These are phyloP conservation scores for Trichoderma orchidacearum DNA, from an alignment of 495 filamentous ascomycete species.

Conservation along the genomic window DNA sequence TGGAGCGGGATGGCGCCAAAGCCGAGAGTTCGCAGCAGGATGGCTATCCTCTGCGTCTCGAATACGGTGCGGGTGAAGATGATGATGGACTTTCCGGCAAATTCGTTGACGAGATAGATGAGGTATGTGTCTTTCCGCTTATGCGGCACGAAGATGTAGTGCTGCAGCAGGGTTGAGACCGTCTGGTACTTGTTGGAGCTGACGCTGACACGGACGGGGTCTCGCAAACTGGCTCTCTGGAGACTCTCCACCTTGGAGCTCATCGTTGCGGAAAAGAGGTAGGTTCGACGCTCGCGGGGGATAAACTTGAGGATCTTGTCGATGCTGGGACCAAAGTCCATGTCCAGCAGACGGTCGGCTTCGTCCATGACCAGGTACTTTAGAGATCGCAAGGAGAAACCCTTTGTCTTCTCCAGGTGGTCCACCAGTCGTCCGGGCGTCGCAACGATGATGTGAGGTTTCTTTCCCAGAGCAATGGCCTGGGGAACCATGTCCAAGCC, in stretches of 20 bases:
- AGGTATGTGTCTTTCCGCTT: slow-evolving; percentile 88
- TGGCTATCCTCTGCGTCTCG: slow-evolving; percentile 73
- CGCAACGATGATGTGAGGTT: slow-evolving; percentile 77
- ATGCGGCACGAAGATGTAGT: slow-evolving; percentile 73
- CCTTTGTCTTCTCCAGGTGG: slow-evolving; percentile 93
- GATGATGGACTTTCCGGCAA: slow-evolving; percentile 68
- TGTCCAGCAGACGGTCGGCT: slow-evolving; percentile 80
- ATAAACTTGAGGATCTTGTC: slow-evolving; percentile 89
- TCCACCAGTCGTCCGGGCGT: slow-evolving; percentile 86
- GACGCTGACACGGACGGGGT: slow-evolving; percentile 57
- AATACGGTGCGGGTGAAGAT: slow-evolving; percentile 90
- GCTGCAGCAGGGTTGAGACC: slow-evolving; percentile 70
- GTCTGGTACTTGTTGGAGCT: slow-evolving; percentile 72
- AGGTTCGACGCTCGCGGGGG: slow-evolving; percentile 66
- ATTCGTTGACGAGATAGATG: slow-evolving; percentile 72
- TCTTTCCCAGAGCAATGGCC: slow-evolving; percentile 76
- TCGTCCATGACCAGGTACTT: slow-evolving; percentile 93
- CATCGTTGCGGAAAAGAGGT: slow-evolving; percentile 91
- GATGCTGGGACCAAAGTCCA: slow-evolving; percentile 85
- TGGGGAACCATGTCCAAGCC: slow-evolving; percentile 94
- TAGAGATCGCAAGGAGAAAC: slow-evolving; percentile 65
- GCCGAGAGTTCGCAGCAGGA: slow-evolving; percentile 64
- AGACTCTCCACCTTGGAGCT: slow-evolving; percentile 82
- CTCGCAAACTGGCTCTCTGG: slow-evolving; percentile 72
- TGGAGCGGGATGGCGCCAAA: slow-evolving; percentile 82